Percentiles rank a stretch among this genome's conserved stretches.
Conservation (phyloP, 768 basidiomycete genomes). For the Lactifluus rugatus region DNA sequence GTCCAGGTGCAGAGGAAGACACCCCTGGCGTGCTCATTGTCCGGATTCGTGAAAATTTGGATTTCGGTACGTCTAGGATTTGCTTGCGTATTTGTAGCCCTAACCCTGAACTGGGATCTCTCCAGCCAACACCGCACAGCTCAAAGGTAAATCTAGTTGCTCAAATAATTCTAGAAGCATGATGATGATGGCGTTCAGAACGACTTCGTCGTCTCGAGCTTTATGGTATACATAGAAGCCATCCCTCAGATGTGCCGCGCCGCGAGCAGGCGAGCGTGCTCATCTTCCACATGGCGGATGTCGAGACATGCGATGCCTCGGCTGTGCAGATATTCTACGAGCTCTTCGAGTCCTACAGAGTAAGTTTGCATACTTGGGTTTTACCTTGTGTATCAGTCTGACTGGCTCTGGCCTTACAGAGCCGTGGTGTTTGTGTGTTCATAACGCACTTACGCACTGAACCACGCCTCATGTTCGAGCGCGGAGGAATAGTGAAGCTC, state of each 20-base stretch:
- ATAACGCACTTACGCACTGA: constrained; percentile 36
- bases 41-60: constrained; percentile 80
- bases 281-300: constrained; percentile 91
- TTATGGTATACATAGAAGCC: constrained; percentile 69
- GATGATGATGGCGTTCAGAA: constrained; percentile 33
- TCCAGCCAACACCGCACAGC: constrained; percentile 84
- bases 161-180: neutral
- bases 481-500: constrained; percentile 35
- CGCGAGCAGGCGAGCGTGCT: constrained; percentile 65
- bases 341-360: constrained; percentile 68
- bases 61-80: constrained; percentile 58
- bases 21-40: constrained; percentile 78
- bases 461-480: constrained; percentile 32
- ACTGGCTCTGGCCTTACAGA: constrained; percentile 23
- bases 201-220: constrained; percentile 77
- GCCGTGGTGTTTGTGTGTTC: constrained; percentile 36
- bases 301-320: constrained; percentile 87
- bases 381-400: neutral
- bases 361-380: constrained; percentile 23
- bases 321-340: constrained; percentile 81
- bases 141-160: constrained; percentile 53
- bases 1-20: constrained; percentile 73
- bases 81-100: neutral
- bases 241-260: constrained; percentile 83
- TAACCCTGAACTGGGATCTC: constrained; percentile 7